These are phyloP conservation scores for Boletus edulis DNA, from an alignment of 768 basidiomycete genomes.

Conservation along the genomic window DNA sequence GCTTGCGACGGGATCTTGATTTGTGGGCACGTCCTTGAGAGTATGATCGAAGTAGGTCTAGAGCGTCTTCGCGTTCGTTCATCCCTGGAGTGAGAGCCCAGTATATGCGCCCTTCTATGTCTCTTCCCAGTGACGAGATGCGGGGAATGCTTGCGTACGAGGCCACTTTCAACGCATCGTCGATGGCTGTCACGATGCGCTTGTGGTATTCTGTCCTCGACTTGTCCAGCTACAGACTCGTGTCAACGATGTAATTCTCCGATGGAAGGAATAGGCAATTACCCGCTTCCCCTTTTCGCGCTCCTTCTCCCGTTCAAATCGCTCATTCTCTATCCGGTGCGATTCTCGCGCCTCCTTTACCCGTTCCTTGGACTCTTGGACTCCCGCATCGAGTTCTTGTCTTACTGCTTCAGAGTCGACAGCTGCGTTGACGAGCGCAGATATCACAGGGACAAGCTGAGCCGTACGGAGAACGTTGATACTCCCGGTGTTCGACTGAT, in stretches of 20 bases:
- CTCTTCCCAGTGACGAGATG: conserved; percentile 62
- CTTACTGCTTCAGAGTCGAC: conserved; percentile 47
- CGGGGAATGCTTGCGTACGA: conserved; percentile 48
- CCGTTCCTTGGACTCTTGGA: conserved; percentile 53
- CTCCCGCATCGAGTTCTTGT: conserved; percentile 60
- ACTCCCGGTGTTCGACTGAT: conserved; percentile 24
- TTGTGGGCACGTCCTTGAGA: conserved; percentile 31
- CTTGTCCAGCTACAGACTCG: conserved; percentile 38
- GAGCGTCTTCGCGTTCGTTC: conserved; percentile 53
- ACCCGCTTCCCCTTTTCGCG: conserved; percentile 45
- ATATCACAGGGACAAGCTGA: conserved; percentile 67
- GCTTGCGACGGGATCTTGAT: conserved; percentile 38
- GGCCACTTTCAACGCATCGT: conserved; percentile 53
- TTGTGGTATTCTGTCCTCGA: conserved; percentile 48
- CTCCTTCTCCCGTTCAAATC: conserved; percentile 38
- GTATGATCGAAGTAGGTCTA: conserved; percentile 20
- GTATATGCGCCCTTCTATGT: conserved; percentile 64
- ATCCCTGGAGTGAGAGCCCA: conserved; percentile 63
- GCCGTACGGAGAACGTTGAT: conserved; percentile 42
- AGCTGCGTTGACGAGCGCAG: conserved; percentile 53
- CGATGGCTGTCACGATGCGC: conserved; percentile 45
- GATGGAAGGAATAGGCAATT: background rate
- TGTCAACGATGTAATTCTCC: background rate
- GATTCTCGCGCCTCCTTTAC: conserved; percentile 51
- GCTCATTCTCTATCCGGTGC: conserved; percentile 31